These are phyloP conservation scores for Candida albicans DNA, from an alignment of 1,139 yeast species.

Conservation along the genomic window DNA sequence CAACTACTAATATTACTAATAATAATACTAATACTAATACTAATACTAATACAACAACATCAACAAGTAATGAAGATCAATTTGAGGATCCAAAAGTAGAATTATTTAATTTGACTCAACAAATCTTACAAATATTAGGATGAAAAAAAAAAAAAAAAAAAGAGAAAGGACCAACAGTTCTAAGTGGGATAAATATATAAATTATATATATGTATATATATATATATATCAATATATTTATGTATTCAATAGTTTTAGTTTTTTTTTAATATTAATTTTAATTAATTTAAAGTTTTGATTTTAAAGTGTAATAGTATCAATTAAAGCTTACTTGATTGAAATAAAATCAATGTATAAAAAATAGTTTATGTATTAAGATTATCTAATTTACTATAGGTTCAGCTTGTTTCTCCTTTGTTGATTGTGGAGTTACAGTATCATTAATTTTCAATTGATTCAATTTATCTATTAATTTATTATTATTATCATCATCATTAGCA, in stretches of 20 bases:
- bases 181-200: not conserved
- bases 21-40: too few relatives aligned
- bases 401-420: not conserved
- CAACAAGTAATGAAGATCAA: constrained; percentile 31
- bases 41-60: too few relatives aligned
- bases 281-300: not conserved
- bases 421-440: not conserved
- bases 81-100: constrained; percentile 68
- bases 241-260: not conserved
- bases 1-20: too few relatives aligned
- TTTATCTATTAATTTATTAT: constrained; percentile 8
- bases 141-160: constrained; percentile 10
- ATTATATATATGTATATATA: too few relatives aligned
- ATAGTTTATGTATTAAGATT: not conserved
- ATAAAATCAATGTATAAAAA: too few relatives aligned
- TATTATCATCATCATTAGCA: constrained; percentile 2
- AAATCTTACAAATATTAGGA: constrained; percentile 59
- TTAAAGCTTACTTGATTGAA: too few relatives aligned
- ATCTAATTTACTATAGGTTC: constrained; percentile 1
- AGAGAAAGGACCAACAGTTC: not conserved
- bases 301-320: too few relatives aligned
- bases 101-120: constrained; percentile 76
- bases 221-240: not conserved
- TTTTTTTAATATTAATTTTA: not conserved
- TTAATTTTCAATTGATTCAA: constrained; percentile 13